Evolutionary conservation across 257 asterid species (phyloP), one percentile per base, ranked within the genome.

Genomic region (Henckelia pumila): DNA sequence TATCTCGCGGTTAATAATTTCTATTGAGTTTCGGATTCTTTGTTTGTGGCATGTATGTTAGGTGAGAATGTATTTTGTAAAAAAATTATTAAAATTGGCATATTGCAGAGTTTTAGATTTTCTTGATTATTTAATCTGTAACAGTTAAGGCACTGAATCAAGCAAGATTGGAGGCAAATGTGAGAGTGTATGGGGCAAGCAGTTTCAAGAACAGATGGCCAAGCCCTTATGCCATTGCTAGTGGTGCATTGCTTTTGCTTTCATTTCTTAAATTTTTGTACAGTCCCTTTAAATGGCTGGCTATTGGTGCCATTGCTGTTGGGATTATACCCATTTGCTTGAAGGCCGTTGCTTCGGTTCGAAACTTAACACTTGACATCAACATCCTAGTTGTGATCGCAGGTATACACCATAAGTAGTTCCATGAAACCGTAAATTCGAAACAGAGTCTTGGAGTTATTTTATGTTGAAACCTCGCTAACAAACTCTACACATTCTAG

Each of bases 351-450:
- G 79, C 83, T 0, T 85, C 97, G 1, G 11, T 78, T 2, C 84
- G 87, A 17, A 88, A 85, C 20, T 19, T 71, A 50, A 74, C 71
- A 0, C 73, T 89, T 11, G 97, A 89, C 5, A 77, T 89, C 73
- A 88, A 92, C 87, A 82, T 88, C 70, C 97, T 92, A 47, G 84
- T 85, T 2, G 23, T 92, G 57, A 89, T 89, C 1, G 81, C 98
- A 71, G 96, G 96, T 91, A 74, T 28, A n/a, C n/a, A n/a, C n/a
- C n/a, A n/a, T n/a, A n/a, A n/a, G n/a, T n/a, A n/a, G n/a, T n/a
- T n/a, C n/a, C 0, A 7, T 33, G 5, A 63, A 9, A 30, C 33
- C 22, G 13, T 17, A 37, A 5, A 7, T 35, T 8, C 26, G 64
- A 2, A 30, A 20, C 13, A 3, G 50, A 40, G n/a, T 35, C 1